Base-by-base conservation (phyloP, 2,329 filamentous ascomycete species). In the Cordyceps cicadae region DNA sequence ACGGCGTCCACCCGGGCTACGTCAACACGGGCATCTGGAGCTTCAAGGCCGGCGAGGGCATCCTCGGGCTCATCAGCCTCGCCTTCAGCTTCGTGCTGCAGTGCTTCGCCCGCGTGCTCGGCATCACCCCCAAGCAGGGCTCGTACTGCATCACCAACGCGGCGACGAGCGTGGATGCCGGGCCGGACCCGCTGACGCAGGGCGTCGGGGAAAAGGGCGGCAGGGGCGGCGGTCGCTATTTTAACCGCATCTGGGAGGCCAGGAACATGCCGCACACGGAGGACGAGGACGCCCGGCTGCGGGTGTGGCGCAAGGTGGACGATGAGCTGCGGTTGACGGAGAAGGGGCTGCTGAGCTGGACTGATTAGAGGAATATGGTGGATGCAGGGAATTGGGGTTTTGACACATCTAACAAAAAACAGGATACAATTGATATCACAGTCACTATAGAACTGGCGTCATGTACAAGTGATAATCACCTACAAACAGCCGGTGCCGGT, bases 1-100 rank as follows among this genome's bases (percentile, higher is more conserved):
- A 71, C 26, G 70, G 70, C 41, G 65, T 71, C 11, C 69, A 72
- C 60, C 70, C 70, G 9, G 70, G 70, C 24, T 71, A 65, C 46
- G 69, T 71, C 34, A 67, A 67, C 53, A 66, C 63, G 14, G 69
- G 69, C 39, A 70, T 72, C 52, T 72, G 69, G 70, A 57, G 66
- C 5, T 57, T 63, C n/a, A 50, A 63, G 26, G 26, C 34, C 21
- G 60, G 60, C 55, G 46, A 59, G 12, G 60, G 60, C 50, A 37
- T 54, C 48, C 43, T 62, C n/a, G 60, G 43, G 19, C 21, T 46
- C 26, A 14, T 62, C 45, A 52, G 54, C 49, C 45, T 51, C 5
- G n/a, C 32, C 1, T 7, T 59, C 11, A 51, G 60, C 41, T 49
- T 41, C 11, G 12, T 62, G 11, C 46, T 59, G 21, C 60, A 62